phyloP scores from a whole-genome alignment of 345 rosid species.

The Chamaenerion angustifolium region DNA sequence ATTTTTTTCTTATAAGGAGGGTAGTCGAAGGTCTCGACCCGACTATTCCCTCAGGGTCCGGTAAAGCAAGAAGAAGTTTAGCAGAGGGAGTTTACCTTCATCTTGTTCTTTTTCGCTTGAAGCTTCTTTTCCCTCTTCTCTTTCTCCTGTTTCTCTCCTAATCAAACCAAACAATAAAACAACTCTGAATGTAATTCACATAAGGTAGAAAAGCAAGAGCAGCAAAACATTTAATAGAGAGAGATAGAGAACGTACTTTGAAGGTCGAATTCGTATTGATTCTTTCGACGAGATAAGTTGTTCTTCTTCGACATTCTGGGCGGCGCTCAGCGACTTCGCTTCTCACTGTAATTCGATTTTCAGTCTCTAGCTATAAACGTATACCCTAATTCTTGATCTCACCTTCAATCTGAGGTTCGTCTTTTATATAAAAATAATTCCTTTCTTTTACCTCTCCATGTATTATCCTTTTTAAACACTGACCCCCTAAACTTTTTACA shows the following conservation, averaged over 20 bases:
- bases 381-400: no score
- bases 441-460: no score
- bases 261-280: conserved; percentile 76
- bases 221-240: not conserved
- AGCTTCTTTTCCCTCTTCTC: conserved; percentile 62
- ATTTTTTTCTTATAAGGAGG: no score
- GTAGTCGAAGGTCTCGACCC: no score
- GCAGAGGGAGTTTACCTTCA: conserved; percentile 46
- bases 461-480: no score
- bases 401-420: no score
- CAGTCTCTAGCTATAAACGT: no score
- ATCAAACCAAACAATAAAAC: conserved; percentile 4
- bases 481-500: no score
- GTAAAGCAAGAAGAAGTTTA: not conserved
- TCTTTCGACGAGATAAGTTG: conserved; percentile 60
- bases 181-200: not conserved
- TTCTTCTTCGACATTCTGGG: conserved; percentile 87
- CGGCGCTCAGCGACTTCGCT: not conserved
- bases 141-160: conserved; percentile 69
- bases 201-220: not conserved
- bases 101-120: conserved; percentile 73
- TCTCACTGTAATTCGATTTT: no score
- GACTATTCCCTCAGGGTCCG: no score
- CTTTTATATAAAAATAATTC: no score
- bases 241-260: conserved; percentile 26